These are phyloP conservation scores for Aspergillus saccharolyticus DNA, from an alignment of 495 filamentous ascomycete species.

Conservation along the genomic window DNA sequence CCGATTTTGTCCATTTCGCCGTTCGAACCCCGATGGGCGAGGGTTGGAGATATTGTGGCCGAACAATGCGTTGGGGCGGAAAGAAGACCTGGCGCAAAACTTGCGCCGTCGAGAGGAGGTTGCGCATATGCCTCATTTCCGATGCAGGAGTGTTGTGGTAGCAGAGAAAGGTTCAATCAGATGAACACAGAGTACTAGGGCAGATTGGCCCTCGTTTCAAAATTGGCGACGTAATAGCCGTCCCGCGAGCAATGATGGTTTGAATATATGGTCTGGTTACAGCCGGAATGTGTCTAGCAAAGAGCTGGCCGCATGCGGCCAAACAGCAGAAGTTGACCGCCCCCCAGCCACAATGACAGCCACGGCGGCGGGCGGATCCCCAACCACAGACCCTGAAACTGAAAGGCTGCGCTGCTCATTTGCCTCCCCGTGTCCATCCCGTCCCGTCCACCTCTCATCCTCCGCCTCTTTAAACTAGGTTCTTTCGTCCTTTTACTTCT, in stretches of 20 bases:
- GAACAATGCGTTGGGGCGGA: conserved; percentile 19
- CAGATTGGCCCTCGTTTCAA: too few relatives aligned
- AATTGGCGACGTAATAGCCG: too few relatives aligned
- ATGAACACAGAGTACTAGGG: not conserved
- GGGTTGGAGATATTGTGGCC: conserved; percentile 13
- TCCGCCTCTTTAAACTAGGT: conserved; percentile 6
- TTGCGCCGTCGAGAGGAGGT: conserved; percentile 35
- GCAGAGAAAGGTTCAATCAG: not conserved
- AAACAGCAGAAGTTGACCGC: not conserved
- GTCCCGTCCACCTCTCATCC: conserved; percentile 14
- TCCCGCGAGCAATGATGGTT: too few relatives aligned
- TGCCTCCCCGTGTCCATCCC: conserved; percentile 15
- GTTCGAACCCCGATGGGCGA: conserved; percentile 11
- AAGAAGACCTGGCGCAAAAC: conserved; percentile 35
- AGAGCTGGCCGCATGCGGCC: not conserved
- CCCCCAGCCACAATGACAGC: conserved; percentile 10
- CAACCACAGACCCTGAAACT: conserved; percentile 5
- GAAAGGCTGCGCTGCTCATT: conserved; percentile 8
- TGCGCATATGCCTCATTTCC: conserved; percentile 38
- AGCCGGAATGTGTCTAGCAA: too few relatives aligned
- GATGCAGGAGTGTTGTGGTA: not conserved
- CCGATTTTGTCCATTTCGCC: not conserved
- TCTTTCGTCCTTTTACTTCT: conserved; percentile 3
- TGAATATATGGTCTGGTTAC: too few relatives aligned
- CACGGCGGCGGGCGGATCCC: conserved; percentile 14